Base-by-base conservation (phyloP, 805 yeast genomes). In the Candida qinlingensis region DNA sequence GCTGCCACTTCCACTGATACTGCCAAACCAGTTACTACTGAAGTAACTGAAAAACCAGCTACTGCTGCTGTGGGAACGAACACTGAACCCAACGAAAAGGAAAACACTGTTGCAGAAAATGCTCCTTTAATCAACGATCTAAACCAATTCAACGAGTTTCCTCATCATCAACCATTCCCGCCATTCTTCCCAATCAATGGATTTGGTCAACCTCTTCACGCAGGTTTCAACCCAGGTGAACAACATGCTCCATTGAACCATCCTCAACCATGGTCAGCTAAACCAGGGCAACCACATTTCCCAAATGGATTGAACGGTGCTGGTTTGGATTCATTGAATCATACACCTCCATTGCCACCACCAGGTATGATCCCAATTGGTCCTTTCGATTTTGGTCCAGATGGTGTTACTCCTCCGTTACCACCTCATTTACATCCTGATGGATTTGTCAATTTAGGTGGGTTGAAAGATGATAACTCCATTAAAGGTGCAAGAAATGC, bases 21-120 rank as follows among this genome's bases (percentile, higher is more conserved):
- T 10, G 30, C 39, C 40, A 59, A 64, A 27, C 64, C 66, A 12
- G 67, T 65, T 10, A 60, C 60, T 29, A 64, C 68, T n/a, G 62
- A 62, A 31, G 64, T 62, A 11, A 12, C 39, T 44, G 39, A 33
- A 12, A 8, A 28, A 12, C 27, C 8, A n/a, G 5, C 37, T 7
- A 35, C 27, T 7, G 26, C 33, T 9, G 8, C 37, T 28, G 9
- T 13, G 10, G 29, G 19, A 19, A 19, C 19, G 19, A 19, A 19
- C 19, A 19, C 13, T 13, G 43, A n/a, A 7, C 19, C 29, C 13
- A 11, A 8, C 7, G 38, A 41, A 33, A 28, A 42, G 25, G 39
- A 35, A n/a, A 27, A 26, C n/a, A 11, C 19, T 25, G 25, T 25
- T 31, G 7, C 28, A n/a, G 48, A 19, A 25, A 19, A 10, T 8